phyloP scores from a whole-genome alignment of 139 green algal genomes.

The Micractinium conductrix region DNA sequence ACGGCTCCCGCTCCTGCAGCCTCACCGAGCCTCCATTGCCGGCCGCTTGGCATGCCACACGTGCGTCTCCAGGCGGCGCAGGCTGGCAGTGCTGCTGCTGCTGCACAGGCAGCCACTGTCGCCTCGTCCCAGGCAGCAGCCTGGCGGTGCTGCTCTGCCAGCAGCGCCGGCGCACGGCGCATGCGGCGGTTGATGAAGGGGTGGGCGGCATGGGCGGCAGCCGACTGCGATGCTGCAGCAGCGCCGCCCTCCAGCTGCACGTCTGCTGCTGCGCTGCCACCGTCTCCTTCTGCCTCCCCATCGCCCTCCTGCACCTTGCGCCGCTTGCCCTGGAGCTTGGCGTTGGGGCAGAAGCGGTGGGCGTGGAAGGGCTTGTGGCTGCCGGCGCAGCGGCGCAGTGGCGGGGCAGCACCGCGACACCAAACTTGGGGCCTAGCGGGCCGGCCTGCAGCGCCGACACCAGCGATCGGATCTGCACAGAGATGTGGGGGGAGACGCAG shows the following conservation, averaged over 20 bases:
- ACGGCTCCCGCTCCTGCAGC: no score
- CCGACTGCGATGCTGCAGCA: no score
- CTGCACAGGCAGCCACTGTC: neutral
- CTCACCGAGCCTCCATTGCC: constrained; percentile 47
- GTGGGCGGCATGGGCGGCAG: neutral
- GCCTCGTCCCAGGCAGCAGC: constrained; percentile 36
- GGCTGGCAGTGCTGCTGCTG: neutral
- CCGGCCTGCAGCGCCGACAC: neutral
- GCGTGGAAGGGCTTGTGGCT: constrained; percentile 57
- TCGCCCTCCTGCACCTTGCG: neutral
- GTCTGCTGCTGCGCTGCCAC: neutral
- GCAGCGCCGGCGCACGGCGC: constrained; percentile 52
- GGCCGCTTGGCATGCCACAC: constrained; percentile 77
- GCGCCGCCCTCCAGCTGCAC: no score
- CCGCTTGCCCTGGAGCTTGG: constrained; percentile 16
- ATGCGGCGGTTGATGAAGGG: constrained; percentile 60
- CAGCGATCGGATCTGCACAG: constrained; percentile 36
- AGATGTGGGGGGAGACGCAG: no score
- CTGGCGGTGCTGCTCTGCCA: constrained; percentile 40
- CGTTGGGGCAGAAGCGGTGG: constrained; percentile 45
- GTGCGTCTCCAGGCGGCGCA: constrained; percentile 67
- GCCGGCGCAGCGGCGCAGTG: constrained; percentile 45
- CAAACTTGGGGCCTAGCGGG: constrained; percentile 23
- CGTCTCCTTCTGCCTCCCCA: neutral
- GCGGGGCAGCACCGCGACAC: constrained; percentile 28